Evolutionary conservation across 2,329 filamentous ascomycete genomes (phyloP), one percentile per base, ranked within the genome.

Genomic region (Trichoderma sp.): DNA sequence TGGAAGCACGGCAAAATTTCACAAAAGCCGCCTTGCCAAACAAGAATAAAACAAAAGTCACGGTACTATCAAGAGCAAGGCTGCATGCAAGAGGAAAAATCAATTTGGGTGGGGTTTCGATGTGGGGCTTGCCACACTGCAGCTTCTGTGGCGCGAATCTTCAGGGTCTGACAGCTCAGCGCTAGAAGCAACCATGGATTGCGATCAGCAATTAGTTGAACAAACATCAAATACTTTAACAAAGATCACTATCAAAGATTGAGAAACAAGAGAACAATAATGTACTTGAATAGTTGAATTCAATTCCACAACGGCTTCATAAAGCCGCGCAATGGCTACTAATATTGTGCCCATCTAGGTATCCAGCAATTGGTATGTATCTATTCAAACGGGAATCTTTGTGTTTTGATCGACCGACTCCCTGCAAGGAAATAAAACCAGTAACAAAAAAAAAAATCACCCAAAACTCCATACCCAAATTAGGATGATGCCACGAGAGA

Each of bases 71-170:
- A 13, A 49, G n/a, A n/a, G 55, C 55, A 59, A 66, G 63, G 63
- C 63, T 58, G 37, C 35, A 58, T 58, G 37, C 35, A 58, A 58
- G 55, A 57, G 37, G 40, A 66, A 66, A 57, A 66, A 49, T 49
- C 37, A 58, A 57, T 58, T 59, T 66, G 49, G 63, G 40, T 57
- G 63, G 37, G 62, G 63, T 31, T 16, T 52, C 14, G 55, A 52
- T 47, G 55, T 66, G 63, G 63, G 63, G 63, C 63, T 7, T 49
- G 37, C 55, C 63, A 55, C 40, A 33, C 27, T 56, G 53, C 53
- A 19, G 29, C 29, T 24, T 65, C 13, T 31, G 3, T 47, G 59
- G 37, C 31, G 33, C 62, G n/a, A 47, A 33, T 66, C 62, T 49
- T 47, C 40, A 43, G 40, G 40, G 53, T 40, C 49, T 27, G 19